Evolutionary conservation across 805 yeast genomes (phyloP).

Genomic region (Ogataea parapolymorpha): DNA sequence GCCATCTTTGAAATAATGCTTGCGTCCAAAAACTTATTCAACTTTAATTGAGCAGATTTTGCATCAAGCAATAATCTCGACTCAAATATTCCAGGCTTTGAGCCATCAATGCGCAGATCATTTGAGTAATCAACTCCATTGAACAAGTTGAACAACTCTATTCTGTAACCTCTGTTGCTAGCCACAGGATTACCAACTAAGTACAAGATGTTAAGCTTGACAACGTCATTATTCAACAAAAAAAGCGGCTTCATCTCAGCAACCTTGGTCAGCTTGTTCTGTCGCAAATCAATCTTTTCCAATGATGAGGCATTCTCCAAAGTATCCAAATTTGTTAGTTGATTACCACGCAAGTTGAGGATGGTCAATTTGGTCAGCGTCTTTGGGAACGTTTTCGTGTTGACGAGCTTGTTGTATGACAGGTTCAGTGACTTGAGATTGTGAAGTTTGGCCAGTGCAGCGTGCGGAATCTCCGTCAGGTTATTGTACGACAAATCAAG

Average conservation of each 20-base stretch:
- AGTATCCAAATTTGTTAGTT: conserved; percentile 39
- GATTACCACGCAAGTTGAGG: conserved; percentile 50
- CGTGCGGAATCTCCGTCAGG: conserved; percentile 46
- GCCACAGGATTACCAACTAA: conserved; percentile 39
- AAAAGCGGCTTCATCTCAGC: conserved; percentile 40
- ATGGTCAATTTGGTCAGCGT: conserved; percentile 43
- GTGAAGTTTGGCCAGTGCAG: conserved; percentile 45
- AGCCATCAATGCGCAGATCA: conserved; percentile 52
- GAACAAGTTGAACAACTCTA: conserved; percentile 52
- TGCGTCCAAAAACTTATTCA: conserved; percentile 39
- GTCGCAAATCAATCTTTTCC: conserved; percentile 52
- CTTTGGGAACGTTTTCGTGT: conserved; percentile 33
- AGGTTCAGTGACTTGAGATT: conserved; percentile 51
- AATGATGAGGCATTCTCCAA: conserved; percentile 41
- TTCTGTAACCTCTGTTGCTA: conserved; percentile 42
- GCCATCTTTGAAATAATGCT: conserved; percentile 36
- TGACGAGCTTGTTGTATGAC: conserved; percentile 45
- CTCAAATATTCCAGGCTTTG: conserved; percentile 61
- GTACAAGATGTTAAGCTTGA: conserved; percentile 26
- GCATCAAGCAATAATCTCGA: conserved; percentile 50
- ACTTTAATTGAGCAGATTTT: conserved; percentile 42
- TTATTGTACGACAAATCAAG: conserved; percentile 56
- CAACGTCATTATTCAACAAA: conserved; percentile 24
- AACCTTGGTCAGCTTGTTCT: conserved; percentile 40
- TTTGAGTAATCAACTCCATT: conserved; percentile 51